Percentiles rank a stretch among this genome's conserved stretches.
Evolutionary conservation across 2,329 filamentous ascomycete species (phyloP).

Genomic region (Dactylonectria macrodidyma): DNA sequence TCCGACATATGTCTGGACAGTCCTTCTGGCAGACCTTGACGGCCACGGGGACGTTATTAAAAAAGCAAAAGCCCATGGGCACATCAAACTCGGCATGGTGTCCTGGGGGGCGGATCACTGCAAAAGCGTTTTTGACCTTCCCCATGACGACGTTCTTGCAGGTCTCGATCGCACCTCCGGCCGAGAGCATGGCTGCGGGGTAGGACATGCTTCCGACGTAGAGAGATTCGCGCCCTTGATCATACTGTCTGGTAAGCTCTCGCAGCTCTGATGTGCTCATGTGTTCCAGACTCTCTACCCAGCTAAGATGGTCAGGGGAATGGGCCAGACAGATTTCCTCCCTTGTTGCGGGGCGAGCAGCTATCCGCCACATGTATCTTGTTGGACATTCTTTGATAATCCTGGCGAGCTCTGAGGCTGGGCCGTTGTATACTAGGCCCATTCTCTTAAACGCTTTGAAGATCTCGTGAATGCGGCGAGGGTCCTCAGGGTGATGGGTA

Average conservation of each 20-base stretch:
- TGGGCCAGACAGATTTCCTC: conserved; percentile 89
- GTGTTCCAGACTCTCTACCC: conserved; percentile 74
- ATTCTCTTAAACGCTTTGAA: conserved; percentile 89
- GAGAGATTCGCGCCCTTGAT: conserved; percentile 80
- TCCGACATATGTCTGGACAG: conserved; percentile 85
- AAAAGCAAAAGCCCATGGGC: conserved; percentile 95
- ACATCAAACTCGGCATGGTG: conserved; percentile 92
- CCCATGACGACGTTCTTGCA: conserved; percentile 90
- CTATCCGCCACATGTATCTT: conserved; percentile 82
- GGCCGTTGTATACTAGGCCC: conserved; percentile 79
- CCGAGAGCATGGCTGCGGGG: conserved; percentile 85
- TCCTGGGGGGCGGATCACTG: conserved; percentile 93
- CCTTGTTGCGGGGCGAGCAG: conserved; percentile 81
- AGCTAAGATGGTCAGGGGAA: conserved; percentile 81
- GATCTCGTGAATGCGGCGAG: conserved; percentile 91
- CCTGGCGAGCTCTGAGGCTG: conserved; percentile 66
- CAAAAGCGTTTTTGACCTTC: conserved; percentile 93
- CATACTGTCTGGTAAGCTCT: conserved; percentile 72
- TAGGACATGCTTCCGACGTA: conserved; percentile 89
- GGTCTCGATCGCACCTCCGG: conserved; percentile 95
- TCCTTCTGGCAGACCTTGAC: conserved; percentile 88
- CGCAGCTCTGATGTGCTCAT: conserved; percentile 77
- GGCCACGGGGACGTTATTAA: conserved; percentile 97
- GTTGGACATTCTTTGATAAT: conserved; percentile 69
- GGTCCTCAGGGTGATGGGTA: conserved; percentile 94